Evolutionary conservation across 169 alveolate genomes (phyloP), one percentile per base, ranked within the genome.

Genomic region (Eimeria acervulina): DNA sequence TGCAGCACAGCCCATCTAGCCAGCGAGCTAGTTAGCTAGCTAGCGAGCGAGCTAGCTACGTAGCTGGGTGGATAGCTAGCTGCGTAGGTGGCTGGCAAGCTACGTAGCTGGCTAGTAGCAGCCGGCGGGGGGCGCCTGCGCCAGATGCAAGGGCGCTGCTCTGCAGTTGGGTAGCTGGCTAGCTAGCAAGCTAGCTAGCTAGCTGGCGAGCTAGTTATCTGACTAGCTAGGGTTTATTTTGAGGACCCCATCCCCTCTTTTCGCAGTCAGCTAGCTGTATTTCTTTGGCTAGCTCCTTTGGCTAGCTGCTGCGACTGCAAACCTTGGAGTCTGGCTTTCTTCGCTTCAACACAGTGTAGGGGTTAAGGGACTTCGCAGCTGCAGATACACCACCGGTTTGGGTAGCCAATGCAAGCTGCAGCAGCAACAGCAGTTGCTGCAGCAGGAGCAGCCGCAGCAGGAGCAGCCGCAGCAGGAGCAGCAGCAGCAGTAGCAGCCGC

Each of bases 401-500:
- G 76, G 76, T 23, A 28, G 36, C 33, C 0, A 55, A 55, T 55
- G 68, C 21, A 55, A 28, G n/a, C 33, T 26, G 76, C 38, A 47
- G 55, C 12, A 26, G 76, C 76, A 66, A 17, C 76, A 66, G 76
- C 76, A 8, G 42, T 23, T 72, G 84, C 84, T 72, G 84, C 84
- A 47, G 55, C 21, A 38, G 51, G 23, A 33, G 84, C 84, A 36
- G 51, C 42, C 12, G 84, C 84, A 17, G 51, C 33, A n/a, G 84
- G 47, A 33, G 51, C 84, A n/a, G 21, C 44, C 5, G 44, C 42
- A 26, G 84, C 42, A n/a, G 52, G 12, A 72, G 51, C 42, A 33
- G 84, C 84, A 72, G 51, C 84, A n/a, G 84, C 84, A n/a, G 47
- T 44, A 1, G 42, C 84, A 26, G 76, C 76, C 4, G 76, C 76